Evolutionary conservation across 2,329 filamentous ascomycete species (phyloP), one percentile per base, ranked within the genome.

Genomic region (Arthrobotrys pseudoclavata): DNA sequence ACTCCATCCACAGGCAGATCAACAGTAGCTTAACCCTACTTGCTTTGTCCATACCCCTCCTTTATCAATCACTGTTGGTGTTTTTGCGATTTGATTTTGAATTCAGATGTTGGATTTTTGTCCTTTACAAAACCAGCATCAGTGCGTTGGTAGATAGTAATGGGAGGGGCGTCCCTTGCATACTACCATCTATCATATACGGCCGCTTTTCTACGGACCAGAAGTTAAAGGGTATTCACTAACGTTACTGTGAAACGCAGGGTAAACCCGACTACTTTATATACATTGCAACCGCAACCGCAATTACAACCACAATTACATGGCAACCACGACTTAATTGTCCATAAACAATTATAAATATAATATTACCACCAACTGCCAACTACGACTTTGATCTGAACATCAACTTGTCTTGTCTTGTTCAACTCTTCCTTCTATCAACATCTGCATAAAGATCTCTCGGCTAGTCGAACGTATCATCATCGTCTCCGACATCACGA

Each of bases 201-300:
- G 13, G 22, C 37, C 53, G 34, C 42, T 47, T 24, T 57, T 34
- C 2, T 26, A 55, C 55, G 69, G 50, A 40, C 48, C 13, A 20
- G n/a, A 22, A 18, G 42, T 40, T 40, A 20, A 34, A 47, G 18
- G n/a, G 4, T 9, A 4, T 22, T 50, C 6, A 48, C 57, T 72
- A 48, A 72, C 37, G 12, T 40, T 40, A n/a, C 69, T 50, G 26
- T 29, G 72, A 66, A 34, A 66, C 63, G 37, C 66, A 76, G 72
- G 60, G 40, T 55, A 62, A 10, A 40, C 24, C 31, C 20, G 15
- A 18, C 47, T 13, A 50, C 20, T 45, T 45, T n/a, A 20, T 18
- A 45, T 45, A 45, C 42, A 45, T 2, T 20, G 42, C 42, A 45
- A 45, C 42, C 42, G n/a, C 42, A 42, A 42, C 40, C 40, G 7